phyloP scores from a whole-genome alignment of 208 protist genomes.

The Acanthamoeba quina region DNA sequence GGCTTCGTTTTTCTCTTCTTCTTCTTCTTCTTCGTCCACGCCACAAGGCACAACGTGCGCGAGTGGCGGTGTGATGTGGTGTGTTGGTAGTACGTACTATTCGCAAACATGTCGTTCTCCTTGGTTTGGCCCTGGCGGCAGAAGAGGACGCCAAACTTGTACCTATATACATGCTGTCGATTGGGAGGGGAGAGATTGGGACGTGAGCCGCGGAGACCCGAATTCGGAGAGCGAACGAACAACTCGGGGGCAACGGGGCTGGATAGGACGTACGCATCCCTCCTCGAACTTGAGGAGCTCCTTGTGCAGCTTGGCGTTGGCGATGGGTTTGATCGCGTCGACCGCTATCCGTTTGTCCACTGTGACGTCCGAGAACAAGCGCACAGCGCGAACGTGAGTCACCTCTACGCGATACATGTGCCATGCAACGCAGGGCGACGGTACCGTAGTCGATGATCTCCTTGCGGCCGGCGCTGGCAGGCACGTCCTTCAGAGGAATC shows the following conservation, averaged over 20 bases:
- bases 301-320: slow-evolving; percentile 11
- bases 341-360: slow-evolving; percentile 9
- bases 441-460: slow-evolving; percentile 31
- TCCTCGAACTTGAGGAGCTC: slow-evolving; percentile 67
- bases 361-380: background rate
- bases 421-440: too few species aligned
- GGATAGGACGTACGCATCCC: slow-evolving; percentile 23
- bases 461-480: background rate
- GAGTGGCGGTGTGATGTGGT: background rate
- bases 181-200: background rate
- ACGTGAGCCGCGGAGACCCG: background rate
- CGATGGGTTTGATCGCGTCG: background rate
- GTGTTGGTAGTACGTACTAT: background rate
- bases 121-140: slow-evolving; percentile 33
- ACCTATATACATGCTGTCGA: background rate
- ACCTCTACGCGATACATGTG: too few species aligned
- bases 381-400: background rate
- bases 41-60: background rate
- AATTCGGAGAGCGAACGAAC: too few species aligned
- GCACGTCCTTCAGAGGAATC: slow-evolving; percentile 7
- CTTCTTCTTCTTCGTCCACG: too few species aligned
- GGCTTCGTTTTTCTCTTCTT: too few species aligned
- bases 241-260: background rate
- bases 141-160: slow-evolving; percentile 79
- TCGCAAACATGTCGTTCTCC: slow-evolving; percentile 42